These are phyloP conservation scores for Casuarina equisetifolia DNA, from an alignment of 306 rosid species.

Conservation along the genomic window DNA sequence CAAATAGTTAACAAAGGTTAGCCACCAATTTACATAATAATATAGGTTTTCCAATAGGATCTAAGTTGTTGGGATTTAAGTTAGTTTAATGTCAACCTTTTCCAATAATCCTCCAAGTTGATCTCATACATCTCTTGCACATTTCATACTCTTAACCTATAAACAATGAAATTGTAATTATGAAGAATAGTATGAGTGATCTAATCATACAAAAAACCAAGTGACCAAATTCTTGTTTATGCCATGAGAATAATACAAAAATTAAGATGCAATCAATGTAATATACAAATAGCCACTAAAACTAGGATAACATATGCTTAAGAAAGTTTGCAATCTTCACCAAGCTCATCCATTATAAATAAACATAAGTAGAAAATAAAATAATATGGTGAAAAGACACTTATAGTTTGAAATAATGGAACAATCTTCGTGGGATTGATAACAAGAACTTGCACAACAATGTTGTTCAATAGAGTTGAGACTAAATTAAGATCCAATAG, in stretches of 20 bases:
- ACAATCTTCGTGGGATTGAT: background rate
- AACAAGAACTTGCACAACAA: background rate
- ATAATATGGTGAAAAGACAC: background rate
- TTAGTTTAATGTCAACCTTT: conserved; percentile 87
- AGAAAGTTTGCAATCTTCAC: background rate
- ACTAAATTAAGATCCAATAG: background rate
- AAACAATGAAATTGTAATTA: conserved; percentile 23
- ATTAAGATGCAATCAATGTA: background rate
- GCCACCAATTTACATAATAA: conserved; percentile 61
- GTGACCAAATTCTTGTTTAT: background rate
- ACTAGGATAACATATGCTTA: background rate
- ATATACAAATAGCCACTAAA: background rate
- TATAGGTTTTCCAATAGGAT: conserved; percentile 79
- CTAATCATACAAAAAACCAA: conserved; percentile 11
- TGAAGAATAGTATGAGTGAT: conserved; percentile 4
- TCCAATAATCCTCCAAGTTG: conserved; percentile 91
- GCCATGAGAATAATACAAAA: conserved; percentile 5
- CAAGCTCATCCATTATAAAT: background rate
- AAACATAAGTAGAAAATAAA: background rate
- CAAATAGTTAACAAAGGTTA: conserved; percentile 8
- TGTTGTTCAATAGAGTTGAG: too few relatives aligned
- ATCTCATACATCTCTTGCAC: conserved; percentile 90
- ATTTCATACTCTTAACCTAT: conserved; percentile 95
- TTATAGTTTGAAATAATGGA: background rate
- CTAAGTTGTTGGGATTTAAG: conserved; percentile 55